Conservation (phyloP, 2,329 filamentous ascomycete genomes). For the Cladosporium oxysporum region DNA sequence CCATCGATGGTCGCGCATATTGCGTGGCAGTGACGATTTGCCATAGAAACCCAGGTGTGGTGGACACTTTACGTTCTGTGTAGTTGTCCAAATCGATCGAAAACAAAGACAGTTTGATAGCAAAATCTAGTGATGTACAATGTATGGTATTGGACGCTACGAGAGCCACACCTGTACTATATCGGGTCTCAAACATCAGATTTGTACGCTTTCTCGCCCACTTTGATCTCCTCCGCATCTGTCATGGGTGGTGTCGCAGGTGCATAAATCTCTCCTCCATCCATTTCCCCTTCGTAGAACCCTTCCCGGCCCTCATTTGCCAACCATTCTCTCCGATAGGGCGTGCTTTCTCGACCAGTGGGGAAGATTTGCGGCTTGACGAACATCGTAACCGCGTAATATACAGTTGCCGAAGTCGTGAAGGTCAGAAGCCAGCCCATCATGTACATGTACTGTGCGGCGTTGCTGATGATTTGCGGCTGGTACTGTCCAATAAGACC, state of each 20-base stretch:
- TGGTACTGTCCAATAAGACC: conserved; percentile 22
- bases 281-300: conserved; percentile 19
- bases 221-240: conserved; percentile 11
- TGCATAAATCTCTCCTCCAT: conserved; percentile 15
- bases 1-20: not conserved
- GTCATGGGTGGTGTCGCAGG: conserved; percentile 20
- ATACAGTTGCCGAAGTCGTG: conserved; percentile 16
- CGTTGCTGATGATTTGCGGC: conserved; percentile 19
- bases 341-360: conserved; percentile 13
- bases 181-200: not conserved
- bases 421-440: conserved; percentile 21
- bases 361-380: conserved; percentile 21
- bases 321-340: conserved; percentile 20
- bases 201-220: conserved; percentile 14
- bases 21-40: not conserved
- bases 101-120: not conserved
- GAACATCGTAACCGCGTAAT: conserved; percentile 6
- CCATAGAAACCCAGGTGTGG: not conserved
- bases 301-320: conserved; percentile 21
- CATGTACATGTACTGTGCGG: conserved; percentile 18
- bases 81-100: not conserved
- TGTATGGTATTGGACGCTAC: not conserved
- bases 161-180: not conserved
- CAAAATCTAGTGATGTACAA: not conserved
- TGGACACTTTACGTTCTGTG: not conserved